Evolutionary conservation across 768 basidiomycete species (phyloP).

Genomic region (Kwoniella mangroviensis): DNA sequence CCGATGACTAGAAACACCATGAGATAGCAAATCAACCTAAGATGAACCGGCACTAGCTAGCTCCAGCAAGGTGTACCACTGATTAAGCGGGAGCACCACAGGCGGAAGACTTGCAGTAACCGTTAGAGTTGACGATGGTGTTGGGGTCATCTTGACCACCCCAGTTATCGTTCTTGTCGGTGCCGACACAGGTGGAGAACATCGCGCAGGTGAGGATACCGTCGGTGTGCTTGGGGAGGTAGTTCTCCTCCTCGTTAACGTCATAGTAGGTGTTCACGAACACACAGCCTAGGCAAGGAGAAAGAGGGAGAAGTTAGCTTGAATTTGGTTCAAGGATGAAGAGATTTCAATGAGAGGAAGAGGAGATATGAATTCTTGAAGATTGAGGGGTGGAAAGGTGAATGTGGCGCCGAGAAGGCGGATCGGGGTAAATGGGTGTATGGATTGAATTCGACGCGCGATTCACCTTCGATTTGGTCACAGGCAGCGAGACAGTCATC

Average conservation of each 20-base stretch:
- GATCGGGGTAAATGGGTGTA: no score
- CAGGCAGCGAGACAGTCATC: conserved; percentile 44
- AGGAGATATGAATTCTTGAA: background rate
- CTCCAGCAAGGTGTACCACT: background rate
- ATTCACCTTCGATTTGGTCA: conserved; percentile 33
- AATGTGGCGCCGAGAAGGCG: background rate
- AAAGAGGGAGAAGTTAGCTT: background rate
- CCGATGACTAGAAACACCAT: background rate
- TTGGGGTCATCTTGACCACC: conserved; percentile 46
- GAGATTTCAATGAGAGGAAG: background rate
- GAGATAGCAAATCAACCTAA: background rate
- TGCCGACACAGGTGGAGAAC: conserved; percentile 38
- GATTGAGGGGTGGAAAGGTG: background rate
- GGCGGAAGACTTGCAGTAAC: conserved; percentile 42
- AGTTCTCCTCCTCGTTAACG: conserved; percentile 29
- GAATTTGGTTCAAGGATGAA: background rate
- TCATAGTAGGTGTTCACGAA: conserved; percentile 43
- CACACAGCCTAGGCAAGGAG: conserved; percentile 11
- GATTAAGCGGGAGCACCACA: conserved; percentile 16
- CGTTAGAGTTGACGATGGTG: conserved; percentile 41
- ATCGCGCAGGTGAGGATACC: conserved; percentile 43
- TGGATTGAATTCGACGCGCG: background rate
- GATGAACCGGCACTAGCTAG: background rate
- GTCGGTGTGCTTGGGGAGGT: conserved; percentile 42
- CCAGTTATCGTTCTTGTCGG: conserved; percentile 38